A percentile compares a stretch with the other conserved stretches of the same genome.
These are phyloP conservation scores for Amanita pallidorosea DNA, from an alignment of 768 basidiomycete genomes.

Conservation along the genomic window DNA sequence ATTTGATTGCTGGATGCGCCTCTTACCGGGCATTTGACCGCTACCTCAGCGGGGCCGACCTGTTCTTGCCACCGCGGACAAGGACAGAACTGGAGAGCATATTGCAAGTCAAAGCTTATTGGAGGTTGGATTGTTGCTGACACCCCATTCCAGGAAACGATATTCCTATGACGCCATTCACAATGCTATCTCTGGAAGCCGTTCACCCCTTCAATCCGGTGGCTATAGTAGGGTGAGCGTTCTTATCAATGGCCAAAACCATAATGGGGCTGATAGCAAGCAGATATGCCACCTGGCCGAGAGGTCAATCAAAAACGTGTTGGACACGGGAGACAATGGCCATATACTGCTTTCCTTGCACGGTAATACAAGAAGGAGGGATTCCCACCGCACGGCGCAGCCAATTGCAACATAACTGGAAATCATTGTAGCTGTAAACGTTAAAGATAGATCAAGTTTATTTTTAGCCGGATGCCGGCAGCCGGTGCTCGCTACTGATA, in stretches of 20 bases:
- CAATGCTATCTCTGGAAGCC: conserved; percentile 65
- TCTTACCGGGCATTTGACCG: conserved; percentile 73
- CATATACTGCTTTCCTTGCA: conserved; percentile 59
- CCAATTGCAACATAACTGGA: conserved; percentile 30
- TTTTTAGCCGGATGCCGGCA: background rate
- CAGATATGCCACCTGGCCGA: conserved; percentile 65
- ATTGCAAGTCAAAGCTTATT: conserved; percentile 35
- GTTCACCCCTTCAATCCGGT: conserved; percentile 47
- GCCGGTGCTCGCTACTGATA: background rate
- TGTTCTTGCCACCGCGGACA: conserved; percentile 60
- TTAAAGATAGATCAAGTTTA: background rate
- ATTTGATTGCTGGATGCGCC: conserved; percentile 67
- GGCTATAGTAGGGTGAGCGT: conserved; percentile 35
- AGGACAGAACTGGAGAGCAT: conserved; percentile 60
- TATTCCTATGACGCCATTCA: conserved; percentile 77
- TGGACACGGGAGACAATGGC: conserved; percentile 60
- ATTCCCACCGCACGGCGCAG: conserved; percentile 18
- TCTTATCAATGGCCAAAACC: background rate
- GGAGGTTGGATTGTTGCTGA: background rate
- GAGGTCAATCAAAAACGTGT: conserved; percentile 57
- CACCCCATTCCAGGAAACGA: conserved; percentile 36
- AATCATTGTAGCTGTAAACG: background rate
- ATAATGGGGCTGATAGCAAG: background rate
- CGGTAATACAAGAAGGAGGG: conserved; percentile 14
- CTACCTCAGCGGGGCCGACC: conserved; percentile 58